A percentile compares a stretch with the other conserved stretches of the same genome.
These are phyloP conservation scores for Naematelia encephala DNA, from an alignment of 768 basidiomycete genomes.

Conservation along the genomic window DNA sequence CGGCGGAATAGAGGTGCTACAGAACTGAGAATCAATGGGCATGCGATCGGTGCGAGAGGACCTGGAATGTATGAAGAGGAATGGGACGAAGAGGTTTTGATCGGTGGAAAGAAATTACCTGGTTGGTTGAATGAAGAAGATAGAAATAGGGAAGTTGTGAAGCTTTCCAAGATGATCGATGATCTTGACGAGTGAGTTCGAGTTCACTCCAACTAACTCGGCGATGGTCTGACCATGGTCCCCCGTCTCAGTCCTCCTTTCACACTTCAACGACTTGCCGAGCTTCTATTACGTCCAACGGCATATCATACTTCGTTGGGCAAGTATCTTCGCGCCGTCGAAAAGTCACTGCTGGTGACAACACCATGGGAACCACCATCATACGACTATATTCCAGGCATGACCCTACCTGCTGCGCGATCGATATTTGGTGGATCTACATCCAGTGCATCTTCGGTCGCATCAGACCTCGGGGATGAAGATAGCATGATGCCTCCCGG, in stretches of 20 bases:
- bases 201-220: conserved; percentile 1
- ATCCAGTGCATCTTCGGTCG: conserved; percentile 7
- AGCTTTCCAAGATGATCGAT: conserved; percentile 38
- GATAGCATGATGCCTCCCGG: conserved; percentile 35
- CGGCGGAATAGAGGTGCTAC: conserved; percentile 15
- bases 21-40: background rate
- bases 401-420: background rate
- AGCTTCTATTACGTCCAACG: conserved; percentile 39
- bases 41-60: conserved; percentile 4
- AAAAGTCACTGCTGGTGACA: conserved; percentile 49
- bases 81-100: conserved; percentile 47
- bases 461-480: conserved; percentile 13
- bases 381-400: conserved; percentile 15
- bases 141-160: conserved; percentile 36
- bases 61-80: conserved; percentile 26
- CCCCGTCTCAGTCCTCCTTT: conserved; percentile 46
- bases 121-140: conserved; percentile 41
- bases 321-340: conserved; percentile 50
- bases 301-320: conserved; percentile 39
- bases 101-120: conserved; percentile 47
- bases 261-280: conserved; percentile 51
- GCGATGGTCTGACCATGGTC: background rate
- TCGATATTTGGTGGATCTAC: conserved; percentile 7
- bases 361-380: conserved; percentile 41
- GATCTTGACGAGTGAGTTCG: conserved; percentile 15